Base-by-base conservation (phyloP, 140 eudicot species). In the Flaveria floridana region DNA sequence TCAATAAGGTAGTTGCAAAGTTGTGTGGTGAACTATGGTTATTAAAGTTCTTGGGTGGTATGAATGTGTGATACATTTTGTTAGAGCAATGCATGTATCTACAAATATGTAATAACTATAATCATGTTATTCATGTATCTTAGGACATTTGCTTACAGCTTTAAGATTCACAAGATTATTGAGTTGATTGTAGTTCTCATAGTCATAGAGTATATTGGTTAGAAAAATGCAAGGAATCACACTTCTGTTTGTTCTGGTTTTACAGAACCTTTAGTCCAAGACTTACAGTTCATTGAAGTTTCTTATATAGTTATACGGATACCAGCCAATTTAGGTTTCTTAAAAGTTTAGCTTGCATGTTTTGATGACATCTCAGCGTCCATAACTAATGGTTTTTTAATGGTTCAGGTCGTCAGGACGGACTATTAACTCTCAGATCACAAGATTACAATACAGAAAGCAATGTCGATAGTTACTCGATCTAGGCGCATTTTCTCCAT, bases 381-480 rank as follows among this genome's bases (percentile, higher is more conserved):
- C 7, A 7, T 50, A 15, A 39, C 71, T 53, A 23, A 30, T 65
- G 52, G 42, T 48, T 34, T 37, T 50, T 0, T 14, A 61, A 39
- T 23, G 30, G 46, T 6, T 6, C 41, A 34, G 41, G 41, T 34
- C 8, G 1, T 64, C 50, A 63, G 58, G 51, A 72, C 57, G 13
- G 58, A 64, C 12, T 46, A 6, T 62, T 20, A 46, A 55, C 16
- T 6, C 25, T 0, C 25, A 25, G 59, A 53, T 39, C 12, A 23
- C 50, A 71, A 72, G 58, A 18, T 52, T 72, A 53, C 4, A 19
- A 55, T 28, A 73, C 46, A 73, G 63, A 66, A 58, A 79, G 58
- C 57, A 65, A 89, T 89, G 96, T 84, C 86, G 34, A 82, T 87
- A 15, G 58, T 89, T 77, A 57, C 71, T 42, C 82, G 89, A 62